These are phyloP conservation scores for Tillandsia fasciculata DNA, from an alignment of 176 grass and related monocot genomes.

Conservation along the genomic window DNA sequence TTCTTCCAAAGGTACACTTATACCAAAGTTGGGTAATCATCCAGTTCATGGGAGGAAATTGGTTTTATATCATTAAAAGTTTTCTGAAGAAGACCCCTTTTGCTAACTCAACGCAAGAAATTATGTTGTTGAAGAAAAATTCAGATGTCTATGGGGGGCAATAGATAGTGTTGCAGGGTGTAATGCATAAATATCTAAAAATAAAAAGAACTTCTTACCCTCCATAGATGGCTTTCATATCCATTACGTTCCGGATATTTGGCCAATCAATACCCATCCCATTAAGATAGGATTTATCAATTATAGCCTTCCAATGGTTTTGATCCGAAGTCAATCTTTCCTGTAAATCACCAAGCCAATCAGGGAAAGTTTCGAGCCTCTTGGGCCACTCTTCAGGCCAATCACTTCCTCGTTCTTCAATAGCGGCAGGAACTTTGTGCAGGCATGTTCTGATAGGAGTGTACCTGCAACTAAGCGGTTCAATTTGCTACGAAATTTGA, in stretches of 20 bases:
- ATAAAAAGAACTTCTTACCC: conserved; percentile 40
- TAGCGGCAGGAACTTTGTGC: conserved; percentile 72
- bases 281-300: conserved; percentile 85
- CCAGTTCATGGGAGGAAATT: no score
- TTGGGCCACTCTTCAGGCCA: conserved; percentile 97
- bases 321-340: conserved; percentile 51
- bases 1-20: no score
- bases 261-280: conserved; percentile 90
- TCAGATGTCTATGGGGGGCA: no score
- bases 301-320: conserved; percentile 67
- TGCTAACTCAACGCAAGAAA: no score
- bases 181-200: conserved; percentile 9
- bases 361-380: conserved; percentile 64
- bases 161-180: neutral
- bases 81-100: no score
- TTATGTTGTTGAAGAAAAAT: no score
- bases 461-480: conserved; percentile 47
- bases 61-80: no score
- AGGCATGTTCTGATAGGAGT: conserved; percentile 64
- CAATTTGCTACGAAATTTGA: conserved; percentile 3
- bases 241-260: conserved; percentile 71
- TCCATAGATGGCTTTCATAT: conserved; percentile 91
- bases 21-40: no score
- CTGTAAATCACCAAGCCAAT: conserved; percentile 72
- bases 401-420: conserved; percentile 81